Evolutionary conservation across 2,329 filamentous ascomycete species (phyloP).

Genomic region (Beauveria asiatica): DNA sequence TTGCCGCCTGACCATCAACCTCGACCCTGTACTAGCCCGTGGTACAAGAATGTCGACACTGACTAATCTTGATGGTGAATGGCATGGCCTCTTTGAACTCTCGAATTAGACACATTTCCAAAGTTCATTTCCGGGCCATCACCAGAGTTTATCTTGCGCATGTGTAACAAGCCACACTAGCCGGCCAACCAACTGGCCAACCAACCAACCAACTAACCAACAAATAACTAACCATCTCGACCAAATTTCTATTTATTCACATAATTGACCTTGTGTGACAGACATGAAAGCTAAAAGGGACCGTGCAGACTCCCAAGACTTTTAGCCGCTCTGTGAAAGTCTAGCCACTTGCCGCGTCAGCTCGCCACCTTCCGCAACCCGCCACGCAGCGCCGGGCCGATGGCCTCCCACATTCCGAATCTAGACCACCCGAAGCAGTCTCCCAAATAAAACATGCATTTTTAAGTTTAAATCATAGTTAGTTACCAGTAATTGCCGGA

Average conservation of each 20-base stretch:
- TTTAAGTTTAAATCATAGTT: neutral
- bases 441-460: neutral
- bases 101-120: too few relatives aligned
- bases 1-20: neutral
- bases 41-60: neutral
- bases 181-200: too few relatives aligned
- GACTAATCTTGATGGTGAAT: neutral
- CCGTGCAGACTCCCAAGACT: neutral
- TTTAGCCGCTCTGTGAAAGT: neutral
- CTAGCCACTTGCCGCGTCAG: neutral
- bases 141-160: neutral
- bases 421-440: neutral
- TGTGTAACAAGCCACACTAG: too few relatives aligned
- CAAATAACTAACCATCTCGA: neutral
- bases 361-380: neutral
- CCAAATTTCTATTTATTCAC: too few relatives aligned
- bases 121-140: neutral
- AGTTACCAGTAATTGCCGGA: neutral
- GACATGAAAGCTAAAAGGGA: neutral
- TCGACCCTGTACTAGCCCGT: neutral
- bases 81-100: too few relatives aligned
- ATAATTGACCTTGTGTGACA: neutral
- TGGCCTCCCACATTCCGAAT: slow-evolving; percentile 4
- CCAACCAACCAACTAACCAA: neutral
- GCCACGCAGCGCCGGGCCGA: neutral